A percentile compares a stretch with the other conserved stretches of the same genome.
Conservation (phyloP, 1,139 yeast species). For the Hanseniaspora gamundiae region DNA sequence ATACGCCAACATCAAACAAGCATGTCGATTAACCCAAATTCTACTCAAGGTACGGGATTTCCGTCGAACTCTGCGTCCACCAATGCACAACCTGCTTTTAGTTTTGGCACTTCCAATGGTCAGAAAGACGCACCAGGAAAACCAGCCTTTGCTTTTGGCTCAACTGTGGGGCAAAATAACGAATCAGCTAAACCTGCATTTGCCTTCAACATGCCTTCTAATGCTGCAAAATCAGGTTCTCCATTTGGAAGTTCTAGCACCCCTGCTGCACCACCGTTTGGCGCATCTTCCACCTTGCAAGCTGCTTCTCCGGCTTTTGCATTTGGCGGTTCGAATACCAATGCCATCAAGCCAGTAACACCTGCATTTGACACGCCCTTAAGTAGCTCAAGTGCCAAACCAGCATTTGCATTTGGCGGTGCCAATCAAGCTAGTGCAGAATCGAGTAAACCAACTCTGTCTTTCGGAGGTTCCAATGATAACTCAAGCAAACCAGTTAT, state of each 20-base stretch:
- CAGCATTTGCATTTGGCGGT: no score
- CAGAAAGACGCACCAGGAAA: slow-evolving; percentile 17
- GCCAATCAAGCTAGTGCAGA: no score
- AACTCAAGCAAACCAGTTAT: slow-evolving; percentile 10
- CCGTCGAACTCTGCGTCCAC: neutral
- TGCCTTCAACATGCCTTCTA: no score
- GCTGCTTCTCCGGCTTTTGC: no score
- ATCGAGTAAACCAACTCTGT: no score
- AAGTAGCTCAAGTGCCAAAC: slow-evolving; percentile 4
- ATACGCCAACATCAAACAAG: neutral
- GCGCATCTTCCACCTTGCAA: no score
- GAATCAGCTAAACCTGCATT: no score
- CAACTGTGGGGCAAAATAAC: slow-evolving; percentile 1
- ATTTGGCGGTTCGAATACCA: slow-evolving; percentile 7
- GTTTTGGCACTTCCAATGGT: slow-evolving; percentile 13
- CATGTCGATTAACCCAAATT: neutral
- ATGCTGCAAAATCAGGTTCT: no score
- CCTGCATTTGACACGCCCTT: slow-evolving; percentile 9
- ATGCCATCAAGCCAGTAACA: slow-evolving; percentile 6
- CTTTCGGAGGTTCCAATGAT: slow-evolving; percentile 23
- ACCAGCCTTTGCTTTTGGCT: slow-evolving; percentile 17
- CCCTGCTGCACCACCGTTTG: no score
- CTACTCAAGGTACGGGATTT: neutral
- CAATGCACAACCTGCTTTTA: slow-evolving; percentile 13
- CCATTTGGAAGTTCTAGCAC: no score